A percentile compares a stretch with the other conserved stretches of the same genome.
Conservation (phyloP, 2,329 filamentous ascomycete species). For the Phoma sp. region DNA sequence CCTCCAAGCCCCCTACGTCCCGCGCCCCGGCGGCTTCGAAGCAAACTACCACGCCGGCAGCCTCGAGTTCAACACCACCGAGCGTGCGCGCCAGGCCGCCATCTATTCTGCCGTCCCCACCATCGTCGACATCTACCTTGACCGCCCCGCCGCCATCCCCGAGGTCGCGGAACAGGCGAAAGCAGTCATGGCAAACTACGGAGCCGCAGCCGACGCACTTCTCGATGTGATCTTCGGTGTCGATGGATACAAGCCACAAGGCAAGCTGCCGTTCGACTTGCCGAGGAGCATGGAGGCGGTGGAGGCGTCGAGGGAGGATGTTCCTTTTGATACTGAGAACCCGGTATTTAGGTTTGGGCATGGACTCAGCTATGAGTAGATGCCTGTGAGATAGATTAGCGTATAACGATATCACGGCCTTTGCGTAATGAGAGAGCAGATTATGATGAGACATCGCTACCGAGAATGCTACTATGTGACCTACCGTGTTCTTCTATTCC, state of each 20-base stretch:
- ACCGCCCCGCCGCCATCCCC: slow-evolving; percentile 53
- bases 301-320: slow-evolving; percentile 41
- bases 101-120: slow-evolving; percentile 51
- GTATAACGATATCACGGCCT: no score
- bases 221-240: slow-evolving; percentile 53
- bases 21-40: slow-evolving; percentile 53
- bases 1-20: slow-evolving; percentile 50
- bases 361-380: slow-evolving; percentile 43
- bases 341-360: slow-evolving; percentile 46
- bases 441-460: no score
- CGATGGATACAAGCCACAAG: slow-evolving; percentile 47
- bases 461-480: no score
- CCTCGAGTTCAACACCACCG: slow-evolving; percentile 51
- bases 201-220: slow-evolving; percentile 51
- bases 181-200: slow-evolving; percentile 52
- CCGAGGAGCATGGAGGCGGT: slow-evolving; percentile 55
- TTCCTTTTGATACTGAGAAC: slow-evolving; percentile 48
- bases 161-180: slow-evolving; percentile 49
- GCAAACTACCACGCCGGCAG: slow-evolving; percentile 49
- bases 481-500: no score
- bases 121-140: slow-evolving; percentile 54
- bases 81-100: slow-evolving; percentile 47
- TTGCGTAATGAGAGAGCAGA: no score
- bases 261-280: slow-evolving; percentile 57
- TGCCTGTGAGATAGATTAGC: background rate